Evolutionary conservation across 2,329 filamentous ascomycete species (phyloP).

Genomic region (Xylariaceae sp.): DNA sequence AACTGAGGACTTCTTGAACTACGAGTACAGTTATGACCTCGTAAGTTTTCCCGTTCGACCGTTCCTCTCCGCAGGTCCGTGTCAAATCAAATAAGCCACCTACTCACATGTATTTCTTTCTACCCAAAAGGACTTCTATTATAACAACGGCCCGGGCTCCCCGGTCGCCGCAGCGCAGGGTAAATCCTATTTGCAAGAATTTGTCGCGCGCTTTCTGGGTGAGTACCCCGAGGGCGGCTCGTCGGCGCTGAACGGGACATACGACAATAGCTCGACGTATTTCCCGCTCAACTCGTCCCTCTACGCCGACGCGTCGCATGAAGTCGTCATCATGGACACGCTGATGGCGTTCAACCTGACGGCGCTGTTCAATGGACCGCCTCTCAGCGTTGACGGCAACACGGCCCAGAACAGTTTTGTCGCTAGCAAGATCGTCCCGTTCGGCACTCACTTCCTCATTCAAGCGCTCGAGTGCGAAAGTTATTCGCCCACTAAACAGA

Average conservation of each 20-base stretch:
- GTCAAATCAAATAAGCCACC: too few relatives aligned
- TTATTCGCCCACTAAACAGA: conserved; percentile 31
- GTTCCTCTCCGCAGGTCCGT: too few relatives aligned
- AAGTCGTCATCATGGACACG: conserved; percentile 34
- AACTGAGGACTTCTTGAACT: conserved; percentile 40
- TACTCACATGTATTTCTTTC: too few relatives aligned
- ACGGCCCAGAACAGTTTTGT: conserved; percentile 25
- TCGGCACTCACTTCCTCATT: conserved; percentile 31
- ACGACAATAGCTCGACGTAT: conserved; percentile 38
- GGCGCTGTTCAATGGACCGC: conserved; percentile 27
- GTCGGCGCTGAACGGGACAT: conserved; percentile 32
- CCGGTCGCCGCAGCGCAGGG: conserved; percentile 33
- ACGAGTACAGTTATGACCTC: conserved; percentile 42
- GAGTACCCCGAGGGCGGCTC: conserved; percentile 28
- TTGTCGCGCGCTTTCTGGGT: conserved; percentile 29
- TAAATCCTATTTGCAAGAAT: conserved; percentile 32
- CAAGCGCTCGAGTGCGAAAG: conserved; percentile 33
- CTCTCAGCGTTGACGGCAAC: conserved; percentile 22
- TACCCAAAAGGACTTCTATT: conserved; percentile 29
- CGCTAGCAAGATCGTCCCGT: conserved; percentile 31
- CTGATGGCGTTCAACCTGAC: conserved; percentile 33
- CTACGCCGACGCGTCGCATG: conserved; percentile 40
- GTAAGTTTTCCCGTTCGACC: conserved; percentile 30
- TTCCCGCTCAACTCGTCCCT: conserved; percentile 42
- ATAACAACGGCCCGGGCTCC: conserved; percentile 31